These are phyloP conservation scores for Plasmopara muralis DNA, from an alignment of 352 stramenopile genomes.

Conservation along the genomic window DNA sequence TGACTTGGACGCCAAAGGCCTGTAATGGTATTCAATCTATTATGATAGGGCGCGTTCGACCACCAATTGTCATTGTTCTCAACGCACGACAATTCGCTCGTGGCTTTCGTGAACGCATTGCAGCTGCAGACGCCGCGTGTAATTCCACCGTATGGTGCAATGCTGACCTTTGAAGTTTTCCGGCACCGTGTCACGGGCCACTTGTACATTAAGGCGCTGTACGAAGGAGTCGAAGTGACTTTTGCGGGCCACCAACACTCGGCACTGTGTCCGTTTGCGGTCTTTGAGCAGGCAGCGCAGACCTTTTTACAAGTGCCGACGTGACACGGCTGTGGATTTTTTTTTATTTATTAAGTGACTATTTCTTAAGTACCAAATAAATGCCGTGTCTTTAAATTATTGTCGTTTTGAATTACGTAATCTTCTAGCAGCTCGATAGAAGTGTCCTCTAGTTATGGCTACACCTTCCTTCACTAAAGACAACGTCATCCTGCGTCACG, in stretches of 20 bases:
- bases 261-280: constrained; percentile 46
- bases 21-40: no score
- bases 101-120: constrained; percentile 60
- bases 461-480: constrained; percentile 11
- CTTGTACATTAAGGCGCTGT: constrained; percentile 45
- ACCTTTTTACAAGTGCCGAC: constrained; percentile 33
- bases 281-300: constrained; percentile 42
- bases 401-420: no score
- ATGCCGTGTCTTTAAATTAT: neutral
- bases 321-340: neutral
- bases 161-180: constrained; percentile 72
- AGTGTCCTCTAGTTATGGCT: constrained; percentile 12
- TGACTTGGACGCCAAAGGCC: no score
- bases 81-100: constrained; percentile 73
- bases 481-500: constrained; percentile 53
- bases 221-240: constrained; percentile 41
- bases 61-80: constrained; percentile 73
- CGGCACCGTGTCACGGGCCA: constrained; percentile 30
- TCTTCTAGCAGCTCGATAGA: neutral
- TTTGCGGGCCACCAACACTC: constrained; percentile 36
- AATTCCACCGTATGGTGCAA: constrained; percentile 63
- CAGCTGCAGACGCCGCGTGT: constrained; percentile 43
- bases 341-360: neutral
- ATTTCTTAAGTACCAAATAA: neutral
- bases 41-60: constrained; percentile 10